Percentiles rank a stretch among this genome's conserved stretches.
phyloP scores from a whole-genome alignment of 805 yeast species.

The Grigorovia yakushimaensis region DNA sequence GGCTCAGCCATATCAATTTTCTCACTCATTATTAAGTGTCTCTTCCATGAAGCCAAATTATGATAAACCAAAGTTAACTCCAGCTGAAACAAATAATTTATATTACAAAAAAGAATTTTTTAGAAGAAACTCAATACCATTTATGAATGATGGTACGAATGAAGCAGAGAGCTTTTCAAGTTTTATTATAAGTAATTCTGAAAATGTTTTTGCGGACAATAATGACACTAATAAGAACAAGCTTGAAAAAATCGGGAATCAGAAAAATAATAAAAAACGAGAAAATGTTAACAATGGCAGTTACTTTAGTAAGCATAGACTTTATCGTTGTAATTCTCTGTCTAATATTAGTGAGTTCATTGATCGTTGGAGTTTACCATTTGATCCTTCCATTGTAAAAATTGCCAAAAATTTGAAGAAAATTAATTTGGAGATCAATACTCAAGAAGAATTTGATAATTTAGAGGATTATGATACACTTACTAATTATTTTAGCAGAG shows the following conservation, averaged over 20 bases:
- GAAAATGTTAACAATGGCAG: background rate
- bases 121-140: conserved; percentile 22
- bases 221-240: no score
- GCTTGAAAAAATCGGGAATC: no score
- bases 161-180: background rate
- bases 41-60: conserved; percentile 22
- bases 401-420: conserved; percentile 22
- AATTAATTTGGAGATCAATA: conserved; percentile 10
- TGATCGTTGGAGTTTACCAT: conserved; percentile 24
- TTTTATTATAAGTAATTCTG: no score
- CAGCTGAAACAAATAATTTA: conserved; percentile 11
- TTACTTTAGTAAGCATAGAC: background rate
- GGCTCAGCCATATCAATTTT: background rate
- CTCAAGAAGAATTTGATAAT: conserved; percentile 8
- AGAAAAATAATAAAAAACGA: background rate
- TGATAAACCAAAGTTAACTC: conserved; percentile 14
- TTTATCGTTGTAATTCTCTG: conserved; percentile 17
- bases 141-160: conserved; percentile 7
- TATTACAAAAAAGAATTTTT: conserved; percentile 19
- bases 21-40: conserved; percentile 13
- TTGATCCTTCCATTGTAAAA: conserved; percentile 24
- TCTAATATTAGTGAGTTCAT: conserved; percentile 20
- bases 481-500: background rate
- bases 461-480: background rate
- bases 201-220: no score